Base-by-base conservation (phyloP, 1,284 basidiomycete genomes). In the Gomphus bonarii region DNA sequence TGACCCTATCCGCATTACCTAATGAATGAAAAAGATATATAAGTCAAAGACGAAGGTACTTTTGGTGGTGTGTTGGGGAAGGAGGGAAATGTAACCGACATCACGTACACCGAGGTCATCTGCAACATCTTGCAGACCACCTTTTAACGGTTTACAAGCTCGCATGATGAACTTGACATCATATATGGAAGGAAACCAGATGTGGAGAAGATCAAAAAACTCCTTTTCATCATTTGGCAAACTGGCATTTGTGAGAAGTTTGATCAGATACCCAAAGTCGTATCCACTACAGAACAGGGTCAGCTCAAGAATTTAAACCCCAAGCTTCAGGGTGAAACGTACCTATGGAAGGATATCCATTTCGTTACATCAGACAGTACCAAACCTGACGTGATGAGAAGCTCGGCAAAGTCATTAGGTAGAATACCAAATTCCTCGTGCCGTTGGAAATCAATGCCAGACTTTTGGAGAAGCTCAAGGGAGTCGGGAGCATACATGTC, bases 331-430 rank as follows among this genome's bases (percentile, higher is more conserved):
- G 1, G 35, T 12, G 28, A 40, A 18, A 73, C 87, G 68, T 66
- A 92, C 92, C 91, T 94, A 70, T 98, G 97, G 71, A 98, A 99
- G 20, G 93, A 95, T 67, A 99, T 88, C 97, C 97, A 99, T 72
- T 82, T 95, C 51, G 91, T 89, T 58, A 97, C 91, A 54, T 88
- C 85, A 50, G 88, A 79, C 61, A 99, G 72, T 12, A 97, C 97
- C 61, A 99, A 74, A 0, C 95, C 95, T 8, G 91, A 95, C 12
- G 95, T 97, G 64, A 98, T 97, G 73, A 99, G 83, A 40, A 98
- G 77, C 73, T 98, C 97, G 51, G 95, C 97, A 73, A 99, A 99
- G 68, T 95, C 88, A 65, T 95, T 92, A 6, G 94, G 91, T 58
- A 84, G 75, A 62, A 99, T 98, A 1, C 95, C 95, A 69, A 90